Evolutionary conservation across 2,329 filamentous ascomycete genomes (phyloP).

Genomic region (Cladobotryum mycophilum): DNA sequence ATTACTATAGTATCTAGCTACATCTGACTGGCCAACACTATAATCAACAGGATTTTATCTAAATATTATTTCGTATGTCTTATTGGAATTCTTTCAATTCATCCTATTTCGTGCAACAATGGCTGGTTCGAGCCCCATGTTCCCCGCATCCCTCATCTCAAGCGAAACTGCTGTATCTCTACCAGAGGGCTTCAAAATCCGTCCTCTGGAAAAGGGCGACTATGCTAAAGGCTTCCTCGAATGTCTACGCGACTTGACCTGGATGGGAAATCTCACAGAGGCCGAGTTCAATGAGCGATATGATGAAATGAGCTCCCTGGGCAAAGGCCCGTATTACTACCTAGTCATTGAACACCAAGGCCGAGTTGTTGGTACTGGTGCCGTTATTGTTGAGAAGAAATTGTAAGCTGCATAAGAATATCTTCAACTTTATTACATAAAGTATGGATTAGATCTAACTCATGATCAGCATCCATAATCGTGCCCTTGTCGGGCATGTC

Average conservation of each 20-base stretch:
- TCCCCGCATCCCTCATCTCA: slow-evolving; percentile 60
- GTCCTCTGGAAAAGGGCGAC: slow-evolving; percentile 62
- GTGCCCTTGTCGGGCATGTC: slow-evolving; percentile 68
- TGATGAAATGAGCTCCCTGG: slow-evolving; percentile 44
- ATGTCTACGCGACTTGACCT: slow-evolving; percentile 69
- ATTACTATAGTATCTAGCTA: too few species aligned
- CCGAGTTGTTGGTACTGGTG: slow-evolving; percentile 66
- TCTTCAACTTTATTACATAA: background rate
- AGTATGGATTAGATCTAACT: too few species aligned
- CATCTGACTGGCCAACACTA: too few species aligned
- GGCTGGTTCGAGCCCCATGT: slow-evolving; percentile 39
- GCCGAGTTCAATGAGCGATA: slow-evolving; percentile 62
- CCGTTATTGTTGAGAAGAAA: slow-evolving; percentile 73
- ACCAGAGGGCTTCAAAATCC: slow-evolving; percentile 63
- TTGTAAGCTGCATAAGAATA: slow-evolving; percentile 44
- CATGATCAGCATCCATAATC: slow-evolving; percentile 51
- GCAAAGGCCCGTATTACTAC: slow-evolving; percentile 57
- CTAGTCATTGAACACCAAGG: slow-evolving; percentile 60
- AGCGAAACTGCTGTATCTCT: slow-evolving; percentile 53
- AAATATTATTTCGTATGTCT: too few species aligned
- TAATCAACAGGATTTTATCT: background rate
- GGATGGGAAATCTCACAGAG: slow-evolving; percentile 64
- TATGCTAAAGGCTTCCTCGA: slow-evolving; percentile 67
- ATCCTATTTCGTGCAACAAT: slow-evolving; percentile 6
- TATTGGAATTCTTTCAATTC: background rate